phyloP scores from a whole-genome alignment of 2,329 filamentous ascomycete species.

The Tricladium varicosporioides region DNA sequence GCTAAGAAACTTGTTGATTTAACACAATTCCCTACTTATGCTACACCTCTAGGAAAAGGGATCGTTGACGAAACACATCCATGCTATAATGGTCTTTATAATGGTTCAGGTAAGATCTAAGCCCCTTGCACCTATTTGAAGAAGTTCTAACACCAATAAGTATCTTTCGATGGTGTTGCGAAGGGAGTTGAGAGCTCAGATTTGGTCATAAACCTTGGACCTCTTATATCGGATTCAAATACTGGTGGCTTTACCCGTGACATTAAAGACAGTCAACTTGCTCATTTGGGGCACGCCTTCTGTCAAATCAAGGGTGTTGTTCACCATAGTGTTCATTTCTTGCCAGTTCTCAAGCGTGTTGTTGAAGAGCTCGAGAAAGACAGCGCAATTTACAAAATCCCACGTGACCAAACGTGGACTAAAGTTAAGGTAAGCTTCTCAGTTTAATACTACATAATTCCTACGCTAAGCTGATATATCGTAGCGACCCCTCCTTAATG shows the following conservation, averaged over 20 bases:
- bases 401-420: slow-evolving; percentile 5
- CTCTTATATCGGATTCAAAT: slow-evolving; percentile 47
- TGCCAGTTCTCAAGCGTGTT: slow-evolving; percentile 70
- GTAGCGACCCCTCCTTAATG: slow-evolving; percentile 20
- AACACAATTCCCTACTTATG: slow-evolving; percentile 47
- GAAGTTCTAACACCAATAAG: slow-evolving; percentile 6
- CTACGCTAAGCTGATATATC: not conserved
- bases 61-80: slow-evolving; percentile 46
- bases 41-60: slow-evolving; percentile 48
- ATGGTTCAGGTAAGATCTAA: slow-evolving; percentile 38
- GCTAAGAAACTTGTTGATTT: slow-evolving; percentile 39
- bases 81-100: slow-evolving; percentile 50
- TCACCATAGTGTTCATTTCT: slow-evolving; percentile 53
- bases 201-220: slow-evolving; percentile 45
- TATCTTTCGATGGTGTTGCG: slow-evolving; percentile 31
- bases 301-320: slow-evolving; percentile 26
- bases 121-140: not conserved
- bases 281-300: slow-evolving; percentile 23
- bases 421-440: slow-evolving; percentile 15
- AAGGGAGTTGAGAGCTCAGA: slow-evolving; percentile 42
- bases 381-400: slow-evolving; percentile 12
- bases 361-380: slow-evolving; percentile 36
- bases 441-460: too few species aligned
- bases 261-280: slow-evolving; percentile 32
- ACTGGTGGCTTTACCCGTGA: slow-evolving; percentile 38